Conservation (phyloP, 345 rosid genomes). For the Eucalyptus shirleyi region DNA sequence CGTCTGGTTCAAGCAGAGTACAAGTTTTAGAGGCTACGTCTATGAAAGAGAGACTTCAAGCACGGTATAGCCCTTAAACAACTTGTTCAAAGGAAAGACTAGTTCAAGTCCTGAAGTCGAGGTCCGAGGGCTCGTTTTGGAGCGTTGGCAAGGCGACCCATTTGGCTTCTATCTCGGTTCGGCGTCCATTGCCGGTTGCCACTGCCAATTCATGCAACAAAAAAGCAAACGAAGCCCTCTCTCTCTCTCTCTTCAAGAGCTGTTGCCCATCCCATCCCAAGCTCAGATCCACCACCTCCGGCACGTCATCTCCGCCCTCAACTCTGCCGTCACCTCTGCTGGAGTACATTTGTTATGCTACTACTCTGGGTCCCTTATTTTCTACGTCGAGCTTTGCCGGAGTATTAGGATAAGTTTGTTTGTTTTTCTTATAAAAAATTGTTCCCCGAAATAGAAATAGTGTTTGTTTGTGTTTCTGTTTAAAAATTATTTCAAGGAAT, state of each 20-base stretch:
- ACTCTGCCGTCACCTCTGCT: neutral
- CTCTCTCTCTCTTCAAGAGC: neutral
- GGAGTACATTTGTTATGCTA: no score
- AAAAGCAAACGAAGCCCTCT: neutral
- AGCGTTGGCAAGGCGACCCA: accelerated
- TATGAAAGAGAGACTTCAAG: neutral
- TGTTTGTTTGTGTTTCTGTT: no score
- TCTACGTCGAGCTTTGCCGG: neutral
- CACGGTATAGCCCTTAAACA: neutral
- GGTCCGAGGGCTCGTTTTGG: neutral
- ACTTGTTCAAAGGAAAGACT: neutral
- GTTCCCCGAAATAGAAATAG: accelerated
- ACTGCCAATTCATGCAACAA: neutral
- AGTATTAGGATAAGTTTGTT: neutral
- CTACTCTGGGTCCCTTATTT: no score
- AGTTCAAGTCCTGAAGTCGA: neutral
- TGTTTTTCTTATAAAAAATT: no score
- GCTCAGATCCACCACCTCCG: neutral
- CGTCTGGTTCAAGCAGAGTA: neutral
- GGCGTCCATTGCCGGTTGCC: neutral
- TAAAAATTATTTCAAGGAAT: no score
- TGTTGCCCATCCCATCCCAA: accelerated
- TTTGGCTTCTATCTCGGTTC: neutral
- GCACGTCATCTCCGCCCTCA: neutral
- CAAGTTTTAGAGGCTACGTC: neutral